phyloP scores from a whole-genome alignment of 805 yeast species.

The Yamadazyma endophytica region DNA sequence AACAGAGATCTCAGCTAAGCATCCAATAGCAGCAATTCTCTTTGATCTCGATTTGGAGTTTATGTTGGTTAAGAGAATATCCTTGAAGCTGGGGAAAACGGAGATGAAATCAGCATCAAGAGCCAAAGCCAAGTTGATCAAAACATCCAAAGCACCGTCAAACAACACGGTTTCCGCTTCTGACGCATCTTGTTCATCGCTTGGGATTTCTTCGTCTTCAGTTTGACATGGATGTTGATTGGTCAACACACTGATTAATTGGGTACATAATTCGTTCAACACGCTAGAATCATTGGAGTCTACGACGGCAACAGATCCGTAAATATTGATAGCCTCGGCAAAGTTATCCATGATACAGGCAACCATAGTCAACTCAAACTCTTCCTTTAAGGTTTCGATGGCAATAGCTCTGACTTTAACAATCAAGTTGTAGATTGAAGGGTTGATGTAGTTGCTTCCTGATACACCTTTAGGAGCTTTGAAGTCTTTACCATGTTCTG shows the following conservation, averaged over 20 bases:
- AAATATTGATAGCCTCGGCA: slow-evolving; percentile 59
- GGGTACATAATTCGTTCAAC: slow-evolving; percentile 66
- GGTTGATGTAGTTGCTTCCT: slow-evolving; percentile 55
- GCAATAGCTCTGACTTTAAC: slow-evolving; percentile 66
- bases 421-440: slow-evolving; percentile 54
- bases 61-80: slow-evolving; percentile 52
- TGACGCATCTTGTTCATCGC: slow-evolving; percentile 46
- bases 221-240: slow-evolving; percentile 83
- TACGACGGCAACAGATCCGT: slow-evolving; percentile 72
- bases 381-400: slow-evolving; percentile 61
- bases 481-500: slow-evolving; percentile 44
- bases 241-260: slow-evolving; percentile 67
- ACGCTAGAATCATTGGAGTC: slow-evolving; percentile 48
- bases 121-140: slow-evolving; percentile 71
- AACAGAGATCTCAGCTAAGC: slow-evolving; percentile 81
- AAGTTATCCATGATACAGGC: slow-evolving; percentile 71
- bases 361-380: slow-evolving; percentile 80
- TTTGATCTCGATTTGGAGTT: slow-evolving; percentile 61
- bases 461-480: slow-evolving; percentile 63
- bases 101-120: slow-evolving; percentile 74
- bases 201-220: slow-evolving; percentile 64
- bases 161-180: slow-evolving; percentile 61
- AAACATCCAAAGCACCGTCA: slow-evolving; percentile 82
- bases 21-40: slow-evolving; percentile 83
- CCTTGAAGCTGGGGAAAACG: slow-evolving; percentile 70